phyloP scores from a whole-genome alignment of 192 early-diverging fungal genomes.

The Glomus cerebriforme region DNA sequence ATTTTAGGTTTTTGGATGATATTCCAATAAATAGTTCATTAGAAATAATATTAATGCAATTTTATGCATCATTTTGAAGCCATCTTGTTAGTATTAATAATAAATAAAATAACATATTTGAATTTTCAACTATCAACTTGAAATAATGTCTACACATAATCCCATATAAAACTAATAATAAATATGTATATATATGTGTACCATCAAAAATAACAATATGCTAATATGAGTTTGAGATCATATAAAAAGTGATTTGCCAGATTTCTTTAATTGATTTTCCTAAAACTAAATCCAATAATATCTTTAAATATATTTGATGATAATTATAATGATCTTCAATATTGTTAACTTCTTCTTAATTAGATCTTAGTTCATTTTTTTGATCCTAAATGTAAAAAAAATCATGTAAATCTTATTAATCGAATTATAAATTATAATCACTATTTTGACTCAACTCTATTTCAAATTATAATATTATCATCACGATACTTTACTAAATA shows the following conservation, averaged over 20 bases:
- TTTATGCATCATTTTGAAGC: not conserved
- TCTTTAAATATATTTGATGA: not conserved
- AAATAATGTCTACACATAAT: not conserved
- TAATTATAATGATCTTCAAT: not conserved
- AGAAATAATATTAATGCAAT: not conserved
- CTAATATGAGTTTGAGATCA: no score
- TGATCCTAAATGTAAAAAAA: no score
- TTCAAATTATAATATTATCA: no score
- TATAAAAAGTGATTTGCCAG: not conserved
- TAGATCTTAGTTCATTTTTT: not conserved
- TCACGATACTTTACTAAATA: no score
- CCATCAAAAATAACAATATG: not conserved
- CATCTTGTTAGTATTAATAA: not conserved
- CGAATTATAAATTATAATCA: no score
- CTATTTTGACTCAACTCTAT: no score
- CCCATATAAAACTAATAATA: not conserved
- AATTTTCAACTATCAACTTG: constrained; percentile 6
- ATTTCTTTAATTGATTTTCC: not conserved
- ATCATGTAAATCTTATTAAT: no score
- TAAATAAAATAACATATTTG: not conserved
- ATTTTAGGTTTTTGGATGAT: not conserved
- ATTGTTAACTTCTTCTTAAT: not conserved
- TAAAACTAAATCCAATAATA: not conserved
- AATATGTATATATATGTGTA: not conserved
- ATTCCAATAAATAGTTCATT: not conserved